Evolutionary conservation across 768 basidiomycete genomes (phyloP), one percentile per base, ranked within the genome.

Genomic region (Tylopilus balloui): DNA sequence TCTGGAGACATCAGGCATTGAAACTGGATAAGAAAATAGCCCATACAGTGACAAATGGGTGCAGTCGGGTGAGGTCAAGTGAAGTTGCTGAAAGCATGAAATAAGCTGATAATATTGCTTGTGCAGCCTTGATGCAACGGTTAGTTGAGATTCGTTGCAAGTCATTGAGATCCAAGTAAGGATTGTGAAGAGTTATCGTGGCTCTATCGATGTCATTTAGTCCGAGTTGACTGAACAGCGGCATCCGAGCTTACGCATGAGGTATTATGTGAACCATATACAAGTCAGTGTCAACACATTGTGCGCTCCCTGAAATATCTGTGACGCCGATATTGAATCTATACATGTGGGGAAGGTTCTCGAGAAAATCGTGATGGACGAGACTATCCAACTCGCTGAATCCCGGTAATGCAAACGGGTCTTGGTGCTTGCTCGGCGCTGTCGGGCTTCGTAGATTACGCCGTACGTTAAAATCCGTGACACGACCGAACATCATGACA

Each of bases 261-360:
- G 90, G 90, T 52, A 89, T 78, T 36, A 91, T 76, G 59, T 91
- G 88, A 34, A 88, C 88, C 84, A 92, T 81, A 63, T 88, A 92
- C 48, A 92, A 69, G 63, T 92, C 89, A 2, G 86, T 90, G 62
- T 92, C 88, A 34, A 92, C 69, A 9, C 72, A 74, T 28, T 75
- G 76, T 37, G 67, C 65, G 40, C 77, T 80, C 34, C 80, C 78
- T 35, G 78, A 73, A 32, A 74, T 69, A 48, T 86, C 83, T 47
- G 73, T 78, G 47, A 81, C 77, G n/a, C 79, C 84, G 47, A 70
- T 73, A 53, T 77, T 83, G 62, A 77, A 79, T 68, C 78, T 83
- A 67, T 74, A 84, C 40, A 77, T 75, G 47, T 78, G 78, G 2
- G 89, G 89, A 41, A 92, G 72, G 56, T 74, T 87, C 46, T 79